Evolutionary conservation across 805 yeast species (phyloP).

Genomic region (Candida railenensis): DNA sequence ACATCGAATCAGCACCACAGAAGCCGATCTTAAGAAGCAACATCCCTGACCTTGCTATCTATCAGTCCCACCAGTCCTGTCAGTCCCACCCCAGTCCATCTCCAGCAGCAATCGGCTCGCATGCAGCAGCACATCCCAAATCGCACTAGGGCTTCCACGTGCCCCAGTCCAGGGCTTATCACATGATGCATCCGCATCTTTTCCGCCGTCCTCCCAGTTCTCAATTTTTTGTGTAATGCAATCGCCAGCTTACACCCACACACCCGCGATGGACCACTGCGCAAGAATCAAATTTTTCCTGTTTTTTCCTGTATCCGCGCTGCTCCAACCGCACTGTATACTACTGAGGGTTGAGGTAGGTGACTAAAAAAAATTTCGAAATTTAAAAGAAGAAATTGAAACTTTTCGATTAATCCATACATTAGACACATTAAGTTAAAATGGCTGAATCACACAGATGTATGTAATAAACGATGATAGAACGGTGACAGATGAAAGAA

Average conservation of each 20-base stretch:
- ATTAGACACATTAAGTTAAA: conserved; percentile 27
- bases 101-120: no score
- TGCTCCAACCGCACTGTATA: conserved; percentile 4
- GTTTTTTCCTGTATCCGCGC: background rate
- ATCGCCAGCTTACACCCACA: conserved; percentile 2
- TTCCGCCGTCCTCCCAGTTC: background rate
- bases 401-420: conserved; percentile 1
- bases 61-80: no score
- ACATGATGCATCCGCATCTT: background rate
- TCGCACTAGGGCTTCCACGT: conserved; percentile 5
- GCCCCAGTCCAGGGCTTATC: conserved; percentile 3
- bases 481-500: no score
- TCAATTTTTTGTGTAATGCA: conserved; percentile 1
- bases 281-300: background rate
- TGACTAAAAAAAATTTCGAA: conserved; percentile 1
- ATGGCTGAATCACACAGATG: conserved; percentile 99
- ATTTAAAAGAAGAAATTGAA: conserved; percentile 1
- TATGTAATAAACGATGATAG: conserved; percentile 51
- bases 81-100: no score
- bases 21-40: no score
- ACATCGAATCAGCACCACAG: no score
- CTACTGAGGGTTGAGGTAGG: background rate
- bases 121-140: background rate
- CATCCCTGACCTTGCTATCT: no score
- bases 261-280: conserved; percentile 4